phyloP scores from a whole-genome alignment of 2,329 filamentous ascomycete genomes.

The Eutypella sp. region DNA sequence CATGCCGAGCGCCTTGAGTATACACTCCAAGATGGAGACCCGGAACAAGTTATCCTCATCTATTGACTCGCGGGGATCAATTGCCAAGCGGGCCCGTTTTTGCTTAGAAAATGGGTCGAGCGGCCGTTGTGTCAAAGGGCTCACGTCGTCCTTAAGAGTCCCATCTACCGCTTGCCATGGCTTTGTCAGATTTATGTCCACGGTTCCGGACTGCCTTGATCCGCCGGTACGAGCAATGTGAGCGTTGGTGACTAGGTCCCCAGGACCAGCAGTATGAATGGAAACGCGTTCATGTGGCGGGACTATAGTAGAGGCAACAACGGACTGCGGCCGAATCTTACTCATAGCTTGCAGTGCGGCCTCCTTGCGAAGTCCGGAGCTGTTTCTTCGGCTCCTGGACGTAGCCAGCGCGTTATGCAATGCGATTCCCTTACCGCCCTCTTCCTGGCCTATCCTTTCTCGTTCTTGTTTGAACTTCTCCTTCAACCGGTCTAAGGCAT shows the following conservation, averaged over 20 bases:
- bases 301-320: conserved; percentile 35
- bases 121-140: conserved; percentile 44
- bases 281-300: conserved; percentile 37
- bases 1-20: conserved; percentile 89
- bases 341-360: conserved; percentile 65
- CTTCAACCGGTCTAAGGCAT: conserved; percentile 77
- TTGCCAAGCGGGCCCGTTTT: conserved; percentile 41
- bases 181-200: conserved; percentile 23
- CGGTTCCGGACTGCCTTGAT: conserved; percentile 32
- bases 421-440: conserved; percentile 87
- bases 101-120: conserved; percentile 55
- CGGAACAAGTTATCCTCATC: conserved; percentile 89
- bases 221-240: conserved; percentile 61
- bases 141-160: conserved; percentile 32
- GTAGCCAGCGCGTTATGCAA: conserved; percentile 72
- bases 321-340: conserved; percentile 40
- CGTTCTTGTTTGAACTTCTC: conserved; percentile 86
- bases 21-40: conserved; percentile 86
- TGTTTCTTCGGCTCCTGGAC: conserved; percentile 65
- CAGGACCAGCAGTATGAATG: conserved; percentile 56
- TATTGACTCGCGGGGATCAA: conserved; percentile 72
- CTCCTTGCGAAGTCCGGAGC: conserved; percentile 72
- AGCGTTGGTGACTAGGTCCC: conserved; percentile 76
- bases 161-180: conserved; percentile 24
- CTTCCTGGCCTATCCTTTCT: conserved; percentile 74